Base-by-base conservation (phyloP, 2,329 filamentous ascomycete species). In the Atkinsonella texensis region DNA sequence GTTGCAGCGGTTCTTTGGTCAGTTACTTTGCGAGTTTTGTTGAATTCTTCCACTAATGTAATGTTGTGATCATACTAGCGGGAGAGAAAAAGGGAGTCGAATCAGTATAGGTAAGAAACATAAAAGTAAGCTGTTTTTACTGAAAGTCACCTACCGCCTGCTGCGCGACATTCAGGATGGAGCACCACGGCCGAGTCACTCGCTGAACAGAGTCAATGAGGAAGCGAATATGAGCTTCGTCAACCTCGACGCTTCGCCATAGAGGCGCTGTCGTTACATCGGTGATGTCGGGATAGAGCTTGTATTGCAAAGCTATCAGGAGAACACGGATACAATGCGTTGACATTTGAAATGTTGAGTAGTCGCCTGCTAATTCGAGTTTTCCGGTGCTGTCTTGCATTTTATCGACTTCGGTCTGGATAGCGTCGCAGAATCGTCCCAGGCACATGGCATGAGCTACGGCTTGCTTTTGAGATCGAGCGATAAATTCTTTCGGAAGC, bases 381-480 rank as follows among this genome's bases (percentile, higher is more conserved):
- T 55, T 62, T 20, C 58, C 55, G 11, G 56, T 58, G 33, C 32
- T 7, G 15, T 59, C 49, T 2, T 58, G 58, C 39, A 60, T 60
- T 32, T 58, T 54, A 7, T 62, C 60, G 10, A 62, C 58, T 43
- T 65, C 59, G 6, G 57, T 60, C 49, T 65, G 61, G 5, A 69
- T 60, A 18, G 59, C 61, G n/a, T 63, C 62, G 54, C 63, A 67
- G 52, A 71, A 70, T 2, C 65, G 63, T 7, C 63, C 65, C 4
- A 67, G 55, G 33, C 61, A 65, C 53, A 70, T 60, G 32, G 68
- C 63, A 49, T 69, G 68, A 2, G 65, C 67, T 3, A 70, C 63
- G 1, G 67, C 68, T 48, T 71, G 68, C 46, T 66, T 69, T 49
- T 67, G 67, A 1, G 64, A 68, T 46, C 63, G 62, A 3, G 59